Conservation (phyloP, 2,329 filamentous ascomycete genomes). For the Alternaria incomplexa region DNA sequence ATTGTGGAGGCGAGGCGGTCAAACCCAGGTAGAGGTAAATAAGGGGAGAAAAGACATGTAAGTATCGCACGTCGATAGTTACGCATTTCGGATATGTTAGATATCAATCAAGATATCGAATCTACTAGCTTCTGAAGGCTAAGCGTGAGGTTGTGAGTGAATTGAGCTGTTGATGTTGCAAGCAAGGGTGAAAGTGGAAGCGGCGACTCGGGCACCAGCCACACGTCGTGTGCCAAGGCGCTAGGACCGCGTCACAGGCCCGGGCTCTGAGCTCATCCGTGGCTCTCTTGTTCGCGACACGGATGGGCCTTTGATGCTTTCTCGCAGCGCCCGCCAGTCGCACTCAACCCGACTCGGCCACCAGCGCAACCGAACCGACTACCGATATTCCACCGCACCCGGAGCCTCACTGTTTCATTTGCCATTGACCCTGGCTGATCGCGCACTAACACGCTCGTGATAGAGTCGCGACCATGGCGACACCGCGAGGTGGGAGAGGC, state of each 20-base stretch:
- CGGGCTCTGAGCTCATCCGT: slow-evolving; percentile 7
- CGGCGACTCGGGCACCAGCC: background rate
- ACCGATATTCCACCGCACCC: background rate
- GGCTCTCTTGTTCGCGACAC: slow-evolving; percentile 21
- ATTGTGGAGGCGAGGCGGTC: background rate
- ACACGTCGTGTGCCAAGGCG: slow-evolving; percentile 16
- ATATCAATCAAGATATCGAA: slow-evolving; percentile 3
- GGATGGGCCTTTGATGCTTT: slow-evolving; percentile 25
- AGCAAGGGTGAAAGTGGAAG: background rate
- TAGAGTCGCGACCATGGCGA: slow-evolving; percentile 36
- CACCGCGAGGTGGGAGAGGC: slow-evolving; percentile 32
- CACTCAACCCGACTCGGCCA: slow-evolving; percentile 24
- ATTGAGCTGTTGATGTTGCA: background rate
- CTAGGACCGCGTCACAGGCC: slow-evolving; percentile 18
- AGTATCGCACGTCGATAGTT: slow-evolving; percentile 10
- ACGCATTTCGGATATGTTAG: slow-evolving; percentile 24
- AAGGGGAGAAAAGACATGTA: slow-evolving; percentile 6
- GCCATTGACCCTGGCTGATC: slow-evolving; percentile 2
- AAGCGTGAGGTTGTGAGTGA: background rate
- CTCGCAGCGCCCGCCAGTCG: slow-evolving; percentile 27
- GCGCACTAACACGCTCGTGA: slow-evolving; percentile 16
- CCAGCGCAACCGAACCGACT: background rate
- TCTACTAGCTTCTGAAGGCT: background rate
- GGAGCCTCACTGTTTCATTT: background rate
- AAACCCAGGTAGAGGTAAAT: background rate